phyloP scores from a whole-genome alignment of 176 grass and related monocot species.

The Otatea glauca region DNA sequence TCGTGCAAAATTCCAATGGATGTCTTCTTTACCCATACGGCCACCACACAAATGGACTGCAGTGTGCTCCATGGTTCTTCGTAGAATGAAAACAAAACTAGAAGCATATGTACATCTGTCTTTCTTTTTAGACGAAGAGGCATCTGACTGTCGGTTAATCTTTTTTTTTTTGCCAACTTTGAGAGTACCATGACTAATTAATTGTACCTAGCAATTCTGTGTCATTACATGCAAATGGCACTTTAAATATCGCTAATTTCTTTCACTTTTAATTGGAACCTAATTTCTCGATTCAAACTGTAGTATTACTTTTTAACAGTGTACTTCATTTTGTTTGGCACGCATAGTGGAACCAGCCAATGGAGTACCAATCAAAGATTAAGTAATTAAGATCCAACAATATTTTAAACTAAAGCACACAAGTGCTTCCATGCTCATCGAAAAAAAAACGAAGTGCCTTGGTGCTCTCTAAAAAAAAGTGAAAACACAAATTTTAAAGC shows the following conservation, averaged over 20 bases:
- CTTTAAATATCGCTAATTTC: background rate
- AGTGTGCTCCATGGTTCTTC: background rate
- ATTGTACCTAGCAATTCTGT: background rate
- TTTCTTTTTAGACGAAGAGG: background rate
- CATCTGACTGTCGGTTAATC: background rate
- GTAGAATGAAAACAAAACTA: background rate
- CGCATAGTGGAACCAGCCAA: background rate
- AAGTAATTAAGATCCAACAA: background rate
- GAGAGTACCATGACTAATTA: background rate
- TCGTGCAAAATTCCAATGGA: no score
- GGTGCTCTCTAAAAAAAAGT: background rate
- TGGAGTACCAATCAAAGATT: background rate
- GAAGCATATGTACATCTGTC: background rate
- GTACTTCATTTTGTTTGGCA: background rate
- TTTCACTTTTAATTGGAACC: background rate
- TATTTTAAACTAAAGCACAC: background rate
- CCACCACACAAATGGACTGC: no score
- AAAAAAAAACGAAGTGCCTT: background rate
- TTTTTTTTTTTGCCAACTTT: background rate
- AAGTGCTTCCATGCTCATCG: background rate
- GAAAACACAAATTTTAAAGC: background rate
- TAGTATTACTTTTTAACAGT: background rate
- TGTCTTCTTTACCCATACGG: no score
- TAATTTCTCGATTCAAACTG: background rate
- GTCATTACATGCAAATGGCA: background rate